Evolutionary conservation across 2,329 filamentous ascomycete species (phyloP).

Genomic region (Thielaviopsis ethacetica): DNA sequence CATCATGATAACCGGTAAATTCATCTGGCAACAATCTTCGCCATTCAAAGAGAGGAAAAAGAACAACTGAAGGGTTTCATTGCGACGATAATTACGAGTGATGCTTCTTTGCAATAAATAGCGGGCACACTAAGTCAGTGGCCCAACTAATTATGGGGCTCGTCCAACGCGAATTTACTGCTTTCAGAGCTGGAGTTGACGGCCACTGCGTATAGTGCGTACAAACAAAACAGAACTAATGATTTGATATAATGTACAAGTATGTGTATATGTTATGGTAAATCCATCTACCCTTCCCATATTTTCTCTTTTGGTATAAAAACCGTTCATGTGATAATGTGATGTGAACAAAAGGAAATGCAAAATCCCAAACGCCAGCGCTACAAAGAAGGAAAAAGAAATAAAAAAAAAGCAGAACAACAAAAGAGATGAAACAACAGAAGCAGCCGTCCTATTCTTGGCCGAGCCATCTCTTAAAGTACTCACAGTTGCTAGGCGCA

Average conservation of each 20-base stretch:
- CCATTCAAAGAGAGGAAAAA: too few species aligned
- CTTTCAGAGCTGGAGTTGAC: background rate
- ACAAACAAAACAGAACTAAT: too few species aligned
- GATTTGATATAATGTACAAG: background rate
- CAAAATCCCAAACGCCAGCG: constrained; percentile 9
- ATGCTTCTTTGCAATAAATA: background rate
- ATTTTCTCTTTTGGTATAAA: background rate
- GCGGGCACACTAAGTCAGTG: background rate
- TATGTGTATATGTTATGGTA: background rate
- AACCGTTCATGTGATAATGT: background rate
- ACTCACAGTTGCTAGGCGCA: constrained; percentile 76
- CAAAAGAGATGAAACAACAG: background rate
- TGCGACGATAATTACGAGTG: background rate
- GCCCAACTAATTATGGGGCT: background rate
- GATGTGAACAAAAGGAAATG: constrained; percentile 3
- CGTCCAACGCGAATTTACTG: background rate
- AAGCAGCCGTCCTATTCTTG: constrained; percentile 19
- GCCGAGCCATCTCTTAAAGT: constrained; percentile 73
- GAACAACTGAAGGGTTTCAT: background rate
- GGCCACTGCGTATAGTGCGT: too few species aligned
- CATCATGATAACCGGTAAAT: background rate
- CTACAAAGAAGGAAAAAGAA: constrained; percentile 7
- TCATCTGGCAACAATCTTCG: too few species aligned
- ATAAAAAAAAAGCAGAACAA: constrained; percentile 4
- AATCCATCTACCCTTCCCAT: background rate